Evolutionary conservation across 2,329 filamentous ascomycete genomes (phyloP).

Genomic region (Cytospora piceae): DNA sequence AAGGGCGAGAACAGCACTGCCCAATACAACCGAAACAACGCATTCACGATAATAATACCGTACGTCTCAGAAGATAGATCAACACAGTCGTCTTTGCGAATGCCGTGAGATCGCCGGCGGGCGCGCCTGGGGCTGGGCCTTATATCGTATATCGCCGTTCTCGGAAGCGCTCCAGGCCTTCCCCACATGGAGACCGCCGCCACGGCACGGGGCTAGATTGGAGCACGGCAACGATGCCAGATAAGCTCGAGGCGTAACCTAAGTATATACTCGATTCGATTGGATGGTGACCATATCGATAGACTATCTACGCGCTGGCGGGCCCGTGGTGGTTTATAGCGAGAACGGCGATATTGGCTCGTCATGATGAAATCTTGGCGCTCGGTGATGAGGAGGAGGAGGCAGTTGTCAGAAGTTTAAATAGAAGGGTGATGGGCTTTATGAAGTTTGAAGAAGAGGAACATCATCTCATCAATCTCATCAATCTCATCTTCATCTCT

Average conservation of each 20-base stretch:
- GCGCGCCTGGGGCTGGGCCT: not conserved
- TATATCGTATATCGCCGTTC: slow-evolving; percentile 8
- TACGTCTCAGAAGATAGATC: not conserved
- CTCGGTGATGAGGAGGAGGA: not conserved
- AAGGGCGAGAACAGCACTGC: too few relatives aligned
- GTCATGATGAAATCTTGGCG: not conserved
- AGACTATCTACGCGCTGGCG: not conserved
- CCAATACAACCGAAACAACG: not conserved
- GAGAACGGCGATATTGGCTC: slow-evolving; percentile 1
- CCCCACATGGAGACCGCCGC: slow-evolving; percentile 4
- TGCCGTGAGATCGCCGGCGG: slow-evolving; percentile 4
- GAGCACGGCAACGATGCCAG: slow-evolving; percentile 6
- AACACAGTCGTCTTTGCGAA: not conserved
- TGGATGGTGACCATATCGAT: not conserved
- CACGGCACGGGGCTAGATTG: not conserved
- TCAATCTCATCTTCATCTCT: too few relatives aligned
- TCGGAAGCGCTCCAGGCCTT: slow-evolving; percentile 3
- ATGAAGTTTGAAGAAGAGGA: not conserved
- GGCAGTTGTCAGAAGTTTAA: slow-evolving; percentile 3
- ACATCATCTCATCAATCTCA: not conserved
- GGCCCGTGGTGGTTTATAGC: not conserved
- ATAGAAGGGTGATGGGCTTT: not conserved
- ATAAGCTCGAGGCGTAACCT: slow-evolving; percentile 5
- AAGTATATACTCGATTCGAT: not conserved
- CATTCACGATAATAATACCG: not conserved